These are phyloP conservation scores for Neckera pumila DNA, from an alignment of 225 moss, liverwort and hornwort species.

Conservation along the genomic window DNA sequence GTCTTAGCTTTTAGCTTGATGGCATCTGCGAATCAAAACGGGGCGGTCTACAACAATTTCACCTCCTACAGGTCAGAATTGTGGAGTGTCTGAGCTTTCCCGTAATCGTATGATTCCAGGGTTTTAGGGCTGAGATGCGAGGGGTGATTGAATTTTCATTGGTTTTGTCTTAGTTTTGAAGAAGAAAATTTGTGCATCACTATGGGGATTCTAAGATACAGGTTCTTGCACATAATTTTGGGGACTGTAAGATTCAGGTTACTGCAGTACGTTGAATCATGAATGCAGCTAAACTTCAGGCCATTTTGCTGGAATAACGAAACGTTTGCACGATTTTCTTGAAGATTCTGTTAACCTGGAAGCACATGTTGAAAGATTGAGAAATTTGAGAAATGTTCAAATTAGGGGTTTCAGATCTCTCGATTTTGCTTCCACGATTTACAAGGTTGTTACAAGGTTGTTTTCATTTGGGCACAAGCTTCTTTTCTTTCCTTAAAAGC, in stretches of 20 bases:
- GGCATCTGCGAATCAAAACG: conserved; percentile 34
- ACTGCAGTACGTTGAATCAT: neutral
- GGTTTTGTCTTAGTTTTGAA: neutral
- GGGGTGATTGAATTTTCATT: neutral
- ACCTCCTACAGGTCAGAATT: conserved; percentile 37
- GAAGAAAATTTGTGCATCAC: neutral
- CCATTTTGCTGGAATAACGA: neutral
- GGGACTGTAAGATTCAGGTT: neutral
- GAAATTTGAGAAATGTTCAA: neutral
- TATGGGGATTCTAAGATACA: neutral
- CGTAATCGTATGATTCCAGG: neutral
- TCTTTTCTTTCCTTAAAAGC: neutral
- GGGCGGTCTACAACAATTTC: conserved; percentile 31
- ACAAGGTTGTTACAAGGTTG: neutral
- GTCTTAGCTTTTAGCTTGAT: conserved; percentile 37
- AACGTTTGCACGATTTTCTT: neutral
- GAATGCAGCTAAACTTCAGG: neutral
- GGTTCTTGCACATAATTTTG: neutral
- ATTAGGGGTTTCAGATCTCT: neutral
- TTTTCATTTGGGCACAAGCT: neutral
- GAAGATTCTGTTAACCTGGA: neutral
- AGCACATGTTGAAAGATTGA: neutral
- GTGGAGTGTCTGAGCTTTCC: neutral
- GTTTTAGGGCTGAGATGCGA: neutral
- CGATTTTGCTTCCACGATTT: neutral